A percentile compares a stretch with the other conserved stretches of the same genome.
These are phyloP conservation scores for Gremmenia infestans DNA, from an alignment of 2,329 filamentous ascomycete species.

Conservation along the genomic window DNA sequence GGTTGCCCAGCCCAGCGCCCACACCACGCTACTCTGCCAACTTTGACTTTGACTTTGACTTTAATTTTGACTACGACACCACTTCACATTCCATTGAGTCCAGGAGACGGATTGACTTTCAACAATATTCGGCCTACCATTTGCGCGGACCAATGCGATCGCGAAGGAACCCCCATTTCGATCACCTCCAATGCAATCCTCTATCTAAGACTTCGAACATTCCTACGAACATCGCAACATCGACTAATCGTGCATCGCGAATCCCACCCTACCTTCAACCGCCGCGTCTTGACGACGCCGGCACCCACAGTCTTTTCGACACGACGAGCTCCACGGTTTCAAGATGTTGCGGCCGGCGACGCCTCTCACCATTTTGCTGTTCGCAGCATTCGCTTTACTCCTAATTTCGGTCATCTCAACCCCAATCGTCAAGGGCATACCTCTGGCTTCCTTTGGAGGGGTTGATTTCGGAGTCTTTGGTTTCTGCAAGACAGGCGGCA, in stretches of 20 bases:
- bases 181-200: constrained; percentile 6
- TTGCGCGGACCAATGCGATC: constrained; percentile 5
- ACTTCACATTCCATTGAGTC: background rate
- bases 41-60: no score
- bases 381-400: constrained; percentile 78
- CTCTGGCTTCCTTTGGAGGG: constrained; percentile 70
- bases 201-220: constrained; percentile 2
- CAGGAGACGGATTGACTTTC: no score
- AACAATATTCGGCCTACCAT: background rate
- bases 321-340: constrained; percentile 15
- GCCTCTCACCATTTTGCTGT: constrained; percentile 79
- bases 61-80: background rate
- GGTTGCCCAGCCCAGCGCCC: no score
- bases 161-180: background rate
- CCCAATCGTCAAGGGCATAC: constrained; percentile 80
- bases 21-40: no score
- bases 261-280: constrained; percentile 1
- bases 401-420: constrained; percentile 87
- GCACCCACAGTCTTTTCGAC: constrained; percentile 27
- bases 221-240: constrained; percentile 2
- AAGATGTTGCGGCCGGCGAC: constrained; percentile 80
- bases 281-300: constrained; percentile 45
- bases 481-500: constrained; percentile 58
- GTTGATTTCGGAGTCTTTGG: constrained; percentile 91
- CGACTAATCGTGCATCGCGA: background rate